Conservation (phyloP, 75 land plant genomes). For the Picea glauca region DNA sequence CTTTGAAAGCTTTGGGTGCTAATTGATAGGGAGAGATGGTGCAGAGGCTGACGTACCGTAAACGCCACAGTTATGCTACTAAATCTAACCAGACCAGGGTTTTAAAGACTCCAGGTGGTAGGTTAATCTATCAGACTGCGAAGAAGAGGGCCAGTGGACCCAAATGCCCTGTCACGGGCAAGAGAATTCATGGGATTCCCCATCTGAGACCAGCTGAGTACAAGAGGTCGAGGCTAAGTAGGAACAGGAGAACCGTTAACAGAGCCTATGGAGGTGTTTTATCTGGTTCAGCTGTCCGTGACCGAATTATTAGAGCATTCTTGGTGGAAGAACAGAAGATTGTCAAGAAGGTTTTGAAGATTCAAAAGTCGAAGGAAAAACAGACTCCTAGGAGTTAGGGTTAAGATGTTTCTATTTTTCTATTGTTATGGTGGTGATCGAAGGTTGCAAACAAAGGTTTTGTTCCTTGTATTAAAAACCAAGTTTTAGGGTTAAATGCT, state of each 20-base stretch:
- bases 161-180: conserved; percentile 77
- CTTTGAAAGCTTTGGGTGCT: no score
- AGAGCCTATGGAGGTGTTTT: conserved; percentile 87
- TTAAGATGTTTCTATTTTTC: neutral
- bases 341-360: conserved; percentile 70
- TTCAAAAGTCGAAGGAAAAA: conserved; percentile 67
- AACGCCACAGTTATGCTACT: conserved; percentile 74
- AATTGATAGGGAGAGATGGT: conserved; percentile 28
- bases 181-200: conserved; percentile 89
- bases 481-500: no score
- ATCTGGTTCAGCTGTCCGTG: conserved; percentile 63
- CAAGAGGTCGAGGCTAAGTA: conserved; percentile 56
- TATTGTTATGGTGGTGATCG: no score
- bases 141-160: conserved; percentile 86
- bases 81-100: conserved; percentile 69
- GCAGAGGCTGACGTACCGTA: conserved; percentile 58
- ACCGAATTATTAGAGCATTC: conserved; percentile 60
- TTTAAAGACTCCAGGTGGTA: conserved; percentile 79
- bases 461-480: no score
- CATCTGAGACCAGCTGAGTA: conserved; percentile 82
- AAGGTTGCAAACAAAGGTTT: no score
- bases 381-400: conserved; percentile 27
- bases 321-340: conserved; percentile 72
- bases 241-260: conserved; percentile 80
- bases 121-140: conserved; percentile 64